phyloP scores from a whole-genome alignment of 148 eudicot species.

The Rhododendron ovatum region DNA sequence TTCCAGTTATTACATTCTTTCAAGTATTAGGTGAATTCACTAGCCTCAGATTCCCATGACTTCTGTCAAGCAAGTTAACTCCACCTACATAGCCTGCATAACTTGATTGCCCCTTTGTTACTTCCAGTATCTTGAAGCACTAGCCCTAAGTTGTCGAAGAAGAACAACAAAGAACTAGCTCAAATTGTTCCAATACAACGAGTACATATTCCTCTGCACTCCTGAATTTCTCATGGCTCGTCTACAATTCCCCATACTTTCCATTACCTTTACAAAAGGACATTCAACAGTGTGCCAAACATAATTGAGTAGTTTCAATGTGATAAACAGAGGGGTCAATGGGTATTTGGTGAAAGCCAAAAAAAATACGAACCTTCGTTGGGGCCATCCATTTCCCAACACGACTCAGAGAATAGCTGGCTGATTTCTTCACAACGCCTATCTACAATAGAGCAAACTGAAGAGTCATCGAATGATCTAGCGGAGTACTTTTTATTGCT shows the following conservation, averaged over 20 bases:
- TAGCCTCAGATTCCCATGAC: neutral
- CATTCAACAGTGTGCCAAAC: neutral
- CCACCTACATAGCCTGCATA: neutral
- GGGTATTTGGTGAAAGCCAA: neutral
- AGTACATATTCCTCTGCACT: neutral
- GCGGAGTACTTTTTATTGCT: neutral
- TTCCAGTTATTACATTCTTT: neutral
- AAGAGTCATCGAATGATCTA: neutral
- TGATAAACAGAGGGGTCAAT: neutral
- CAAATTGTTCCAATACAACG: neutral
- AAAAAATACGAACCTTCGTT: conserved; percentile 41
- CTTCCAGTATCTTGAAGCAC: neutral
- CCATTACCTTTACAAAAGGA: neutral
- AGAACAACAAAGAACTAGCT: neutral
- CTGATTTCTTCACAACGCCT: conserved; percentile 70
- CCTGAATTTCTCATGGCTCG: neutral
- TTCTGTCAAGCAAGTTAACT: neutral
- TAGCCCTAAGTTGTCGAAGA: neutral
- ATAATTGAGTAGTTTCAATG: neutral
- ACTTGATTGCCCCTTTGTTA: neutral
- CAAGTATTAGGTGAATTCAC: neutral
- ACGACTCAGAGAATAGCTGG: conserved; percentile 37
- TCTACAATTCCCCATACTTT: neutral
- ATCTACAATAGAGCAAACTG: conserved; percentile 30
- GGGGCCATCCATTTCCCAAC: conserved; percentile 73